A percentile compares a stretch with the other conserved stretches of the same genome.
These are phyloP conservation scores for Lyophyllum decastes DNA, from an alignment of 768 basidiomycete species.

Conservation along the genomic window DNA sequence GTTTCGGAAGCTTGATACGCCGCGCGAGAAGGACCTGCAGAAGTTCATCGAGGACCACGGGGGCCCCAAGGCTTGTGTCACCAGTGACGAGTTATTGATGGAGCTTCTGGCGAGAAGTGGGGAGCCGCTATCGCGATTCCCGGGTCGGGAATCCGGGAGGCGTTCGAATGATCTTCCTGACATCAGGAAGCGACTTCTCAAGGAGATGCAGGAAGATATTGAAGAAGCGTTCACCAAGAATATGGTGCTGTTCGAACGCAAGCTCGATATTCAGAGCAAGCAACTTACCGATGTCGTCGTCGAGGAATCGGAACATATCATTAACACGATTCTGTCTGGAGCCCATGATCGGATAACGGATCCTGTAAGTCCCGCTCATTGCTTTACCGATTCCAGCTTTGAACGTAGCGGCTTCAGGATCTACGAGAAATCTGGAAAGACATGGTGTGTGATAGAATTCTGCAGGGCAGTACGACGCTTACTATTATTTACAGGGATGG, in stretches of 20 bases:
- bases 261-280: conserved; percentile 45
- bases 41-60: conserved; percentile 40
- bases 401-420: conserved; percentile 32
- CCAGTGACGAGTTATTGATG: conserved; percentile 19
- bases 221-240: conserved; percentile 39
- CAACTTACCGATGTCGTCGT: conserved; percentile 30
- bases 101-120: conserved; percentile 31
- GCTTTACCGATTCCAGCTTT: background rate
- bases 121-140: conserved; percentile 27
- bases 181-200: conserved; percentile 30
- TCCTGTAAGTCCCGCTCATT: conserved; percentile 25
- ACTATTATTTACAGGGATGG: conserved; percentile 40
- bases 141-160: conserved; percentile 22
- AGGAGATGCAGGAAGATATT: conserved; percentile 38
- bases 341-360: conserved; percentile 49
- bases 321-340: conserved; percentile 40
- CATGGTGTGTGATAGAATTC: conserved; percentile 36
- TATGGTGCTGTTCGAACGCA: conserved; percentile 43
- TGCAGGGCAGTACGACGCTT: no score
- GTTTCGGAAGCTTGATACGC: conserved; percentile 38
- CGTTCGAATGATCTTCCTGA: conserved; percentile 31
- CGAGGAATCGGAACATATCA: conserved; percentile 37
- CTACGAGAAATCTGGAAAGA: conserved; percentile 51
- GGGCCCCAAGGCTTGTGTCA: conserved; percentile 33
- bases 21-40: conserved; percentile 37